Evolutionary conservation across 2,329 filamentous ascomycete genomes (phyloP).

Genomic region (Blumeria hordei): DNA sequence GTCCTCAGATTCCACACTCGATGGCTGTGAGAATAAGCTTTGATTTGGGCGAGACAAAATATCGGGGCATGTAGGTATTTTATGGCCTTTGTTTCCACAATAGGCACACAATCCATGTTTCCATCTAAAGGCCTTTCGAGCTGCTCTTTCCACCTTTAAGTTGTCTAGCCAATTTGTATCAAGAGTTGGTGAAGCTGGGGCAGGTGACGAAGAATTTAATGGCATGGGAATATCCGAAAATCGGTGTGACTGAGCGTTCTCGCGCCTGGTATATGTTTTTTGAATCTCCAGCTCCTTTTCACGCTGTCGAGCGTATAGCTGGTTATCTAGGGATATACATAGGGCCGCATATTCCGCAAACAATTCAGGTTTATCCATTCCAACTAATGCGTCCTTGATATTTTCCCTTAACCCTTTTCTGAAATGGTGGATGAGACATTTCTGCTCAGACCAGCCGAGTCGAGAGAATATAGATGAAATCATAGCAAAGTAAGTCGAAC

Average conservation of each 20-base stretch:
- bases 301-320: neutral
- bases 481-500: neutral
- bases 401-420: neutral
- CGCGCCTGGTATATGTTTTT: no score
- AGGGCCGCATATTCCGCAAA: neutral
- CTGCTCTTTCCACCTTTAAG: neutral
- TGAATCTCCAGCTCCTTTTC: neutral
- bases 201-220: no score
- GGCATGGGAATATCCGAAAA: no score
- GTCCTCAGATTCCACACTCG: neutral
- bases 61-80: no score
- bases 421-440: neutral
- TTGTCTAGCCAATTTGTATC: neutral
- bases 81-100: neutral
- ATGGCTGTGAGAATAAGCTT: no score
- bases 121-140: neutral
- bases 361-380: neutral
- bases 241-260: no score
- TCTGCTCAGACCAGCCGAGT: neutral
- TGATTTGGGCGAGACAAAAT: no score
- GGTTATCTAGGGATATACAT: neutral
- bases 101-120: neutral
- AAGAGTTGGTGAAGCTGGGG: no score
- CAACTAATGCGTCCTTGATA: neutral
- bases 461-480: neutral